Evolutionary conservation across 129 eudicot species (phyloP), one percentile per base, ranked within the genome.

Genomic region (Tagetes erecta): DNA sequence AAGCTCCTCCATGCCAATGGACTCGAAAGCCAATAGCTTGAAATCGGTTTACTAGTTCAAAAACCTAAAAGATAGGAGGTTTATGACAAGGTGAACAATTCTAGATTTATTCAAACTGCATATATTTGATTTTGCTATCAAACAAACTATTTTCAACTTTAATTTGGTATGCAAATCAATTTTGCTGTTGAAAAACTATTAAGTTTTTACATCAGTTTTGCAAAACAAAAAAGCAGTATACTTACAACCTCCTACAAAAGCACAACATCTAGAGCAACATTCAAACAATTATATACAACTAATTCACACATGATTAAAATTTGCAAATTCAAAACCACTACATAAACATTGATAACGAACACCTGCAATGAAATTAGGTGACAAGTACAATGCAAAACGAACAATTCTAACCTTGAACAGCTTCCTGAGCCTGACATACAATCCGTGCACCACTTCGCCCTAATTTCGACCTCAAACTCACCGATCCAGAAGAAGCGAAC

Each of bases 371-470:
- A 33, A 58, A 58, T 6, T 51, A 47, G 64, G 72, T 63, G 71
- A 74, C 36, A 27, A 75, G 72, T 12, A 30, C 2, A 47, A 71
- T 35, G 66, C 6, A 47, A 42, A 60, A 14, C 49, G 27, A 4
- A 59, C 53, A 40, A 73, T 40, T 53, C 66, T 71, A 49, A 92
- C 96, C 91, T 85, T 80, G 80, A 6, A 85, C 86, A 10, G 97
- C 91, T 13, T 87, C 89, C 67, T 85, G 87, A 67, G 93, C 91
- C 86, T 92, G 87, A 68, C 91, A 87, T 5, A 77, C 88, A 55
- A 92, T 79, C 2, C 84, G 85, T 3, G 70, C 68, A 4, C 80
- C 87, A 59, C 82, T 87, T 51, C 86, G 83, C 69, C 53, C 75
- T 64, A 51, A 31, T 76, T 74, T 78, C 14, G 87, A 34, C n/a